phyloP scores from a whole-genome alignment of 2,329 filamentous ascomycete species.

The Epichloe sylvatica region DNA sequence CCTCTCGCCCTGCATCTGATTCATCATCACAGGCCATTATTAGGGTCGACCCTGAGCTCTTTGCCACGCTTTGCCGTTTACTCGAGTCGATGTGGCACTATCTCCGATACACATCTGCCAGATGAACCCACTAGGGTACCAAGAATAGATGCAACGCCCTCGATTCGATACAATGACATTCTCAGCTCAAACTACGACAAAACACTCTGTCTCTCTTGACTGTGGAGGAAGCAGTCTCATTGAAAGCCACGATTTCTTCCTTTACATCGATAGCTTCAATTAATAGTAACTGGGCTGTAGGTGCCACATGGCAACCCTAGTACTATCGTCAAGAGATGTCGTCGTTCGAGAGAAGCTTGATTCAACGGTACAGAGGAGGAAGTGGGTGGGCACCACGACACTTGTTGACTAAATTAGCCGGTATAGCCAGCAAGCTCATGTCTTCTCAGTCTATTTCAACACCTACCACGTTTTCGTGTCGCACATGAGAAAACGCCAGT shows the following conservation, averaged over 20 bases:
- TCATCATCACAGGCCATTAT: neutral
- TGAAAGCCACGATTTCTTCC: neutral
- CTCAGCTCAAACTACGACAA: neutral
- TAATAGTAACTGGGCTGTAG: neutral
- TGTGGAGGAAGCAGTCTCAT: neutral
- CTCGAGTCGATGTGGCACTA: neutral
- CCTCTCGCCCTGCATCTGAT: neutral
- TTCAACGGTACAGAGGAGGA: neutral
- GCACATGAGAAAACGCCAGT: neutral
- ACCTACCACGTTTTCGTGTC: neutral
- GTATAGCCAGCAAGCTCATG: too few relatives aligned
- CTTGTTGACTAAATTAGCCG: too few relatives aligned
- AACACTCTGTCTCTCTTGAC: neutral
- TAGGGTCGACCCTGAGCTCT: neutral
- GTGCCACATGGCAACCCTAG: constrained; percentile 4
- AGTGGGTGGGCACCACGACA: neutral
- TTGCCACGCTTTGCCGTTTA: neutral
- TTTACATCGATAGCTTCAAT: neutral
- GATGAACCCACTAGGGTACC: neutral
- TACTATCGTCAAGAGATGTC: neutral
- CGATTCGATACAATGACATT: neutral
- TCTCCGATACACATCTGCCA: neutral
- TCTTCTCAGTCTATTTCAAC: too few relatives aligned
- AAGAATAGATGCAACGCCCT: neutral
- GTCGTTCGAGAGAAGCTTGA: neutral